Conservation (phyloP, 1,139 yeast species). For the Magnusiomyces tetraspermus region DNA sequence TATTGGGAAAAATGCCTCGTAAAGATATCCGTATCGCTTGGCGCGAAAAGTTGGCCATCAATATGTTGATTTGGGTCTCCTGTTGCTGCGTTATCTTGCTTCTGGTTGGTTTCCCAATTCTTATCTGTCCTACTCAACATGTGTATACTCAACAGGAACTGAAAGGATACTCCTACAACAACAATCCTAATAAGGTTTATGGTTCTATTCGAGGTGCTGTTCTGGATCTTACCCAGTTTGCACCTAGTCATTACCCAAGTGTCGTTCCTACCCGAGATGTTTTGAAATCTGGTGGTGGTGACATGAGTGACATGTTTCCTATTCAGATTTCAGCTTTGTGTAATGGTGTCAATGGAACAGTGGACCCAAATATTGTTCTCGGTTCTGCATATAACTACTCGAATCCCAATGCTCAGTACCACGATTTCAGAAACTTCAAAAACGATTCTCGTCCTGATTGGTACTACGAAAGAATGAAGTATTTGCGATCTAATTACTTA, state of each 20-base stretch:
- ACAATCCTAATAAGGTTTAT: slow-evolving; percentile 32
- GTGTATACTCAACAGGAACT: slow-evolving; percentile 31
- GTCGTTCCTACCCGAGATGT: slow-evolving; percentile 31
- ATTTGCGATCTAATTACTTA: slow-evolving; percentile 30
- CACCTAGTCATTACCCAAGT: slow-evolving; percentile 34
- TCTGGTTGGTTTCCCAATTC: slow-evolving; percentile 35
- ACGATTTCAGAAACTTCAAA: slow-evolving; percentile 34
- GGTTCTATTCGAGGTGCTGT: slow-evolving; percentile 36
- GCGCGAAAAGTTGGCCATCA: slow-evolving; percentile 38
- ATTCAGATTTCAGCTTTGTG: slow-evolving; percentile 36
- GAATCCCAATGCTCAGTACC: slow-evolving; percentile 34
- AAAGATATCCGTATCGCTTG: slow-evolving; percentile 36
- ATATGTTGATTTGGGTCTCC: slow-evolving; percentile 34
- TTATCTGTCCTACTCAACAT: slow-evolving; percentile 36
- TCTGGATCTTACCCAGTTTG: slow-evolving; percentile 33
- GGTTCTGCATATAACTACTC: slow-evolving; percentile 32
- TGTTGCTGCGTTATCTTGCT: slow-evolving; percentile 32
- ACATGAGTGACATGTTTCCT: slow-evolving; percentile 32
- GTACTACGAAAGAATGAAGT: slow-evolving; percentile 34
- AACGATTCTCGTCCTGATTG: slow-evolving; percentile 38
- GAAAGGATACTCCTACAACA: slow-evolving; percentile 25
- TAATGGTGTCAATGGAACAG: slow-evolving; percentile 28
- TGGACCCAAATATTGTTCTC: slow-evolving; percentile 30
- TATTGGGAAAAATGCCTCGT: slow-evolving; percentile 29
- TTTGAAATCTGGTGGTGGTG: slow-evolving; percentile 33